Evolutionary conservation across 306 rosid species (phyloP), one percentile per base, ranked within the genome.

Genomic region (Urtica urens): DNA sequence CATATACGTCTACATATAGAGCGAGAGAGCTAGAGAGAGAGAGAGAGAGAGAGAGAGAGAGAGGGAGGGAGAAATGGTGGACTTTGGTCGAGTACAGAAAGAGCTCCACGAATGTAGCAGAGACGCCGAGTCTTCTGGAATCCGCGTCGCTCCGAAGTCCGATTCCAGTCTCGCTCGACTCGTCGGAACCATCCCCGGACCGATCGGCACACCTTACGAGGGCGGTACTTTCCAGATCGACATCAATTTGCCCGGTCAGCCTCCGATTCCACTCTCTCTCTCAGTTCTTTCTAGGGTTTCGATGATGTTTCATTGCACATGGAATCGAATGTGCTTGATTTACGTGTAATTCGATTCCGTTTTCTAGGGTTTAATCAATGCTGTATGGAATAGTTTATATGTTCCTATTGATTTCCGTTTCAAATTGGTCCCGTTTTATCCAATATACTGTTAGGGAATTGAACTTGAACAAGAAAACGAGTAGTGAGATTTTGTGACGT

Each of bases 1-100:
- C n/a, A 35, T 35, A 35, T 3, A 35, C n/a, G n/a, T 3, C 11
- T 4, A 29, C 10, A 6, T 6, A 22, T 23, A 16, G 29, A 9
- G n/a, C n/a, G n/a, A n/a, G n/a, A n/a, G n/a, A n/a, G n/a, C n/a
- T n/a, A n/a, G n/a, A n/a, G n/a, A n/a, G n/a, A n/a, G n/a, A n/a
- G n/a, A n/a, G n/a, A n/a, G n/a, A n/a, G n/a, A n/a, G n/a, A n/a
- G n/a, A n/a, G n/a, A n/a, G n/a, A n/a, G n/a, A n/a, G n/a, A n/a
- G n/a, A n/a, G n/a, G n/a, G n/a, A n/a, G n/a, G n/a, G n/a, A n/a
- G n/a, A 60, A 79, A 90, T 90, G 99, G 48, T 85, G 27, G 99
- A 90, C 83, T 75, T 90, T 44, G 74, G 82, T 54, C 86, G 99
- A 56, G 99, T 85, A 23, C 99, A 90, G 73, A 90, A 90, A 82